These are phyloP conservation scores for Lactifluus hygrophoroides DNA, from an alignment of 768 basidiomycete species.

Conservation along the genomic window DNA sequence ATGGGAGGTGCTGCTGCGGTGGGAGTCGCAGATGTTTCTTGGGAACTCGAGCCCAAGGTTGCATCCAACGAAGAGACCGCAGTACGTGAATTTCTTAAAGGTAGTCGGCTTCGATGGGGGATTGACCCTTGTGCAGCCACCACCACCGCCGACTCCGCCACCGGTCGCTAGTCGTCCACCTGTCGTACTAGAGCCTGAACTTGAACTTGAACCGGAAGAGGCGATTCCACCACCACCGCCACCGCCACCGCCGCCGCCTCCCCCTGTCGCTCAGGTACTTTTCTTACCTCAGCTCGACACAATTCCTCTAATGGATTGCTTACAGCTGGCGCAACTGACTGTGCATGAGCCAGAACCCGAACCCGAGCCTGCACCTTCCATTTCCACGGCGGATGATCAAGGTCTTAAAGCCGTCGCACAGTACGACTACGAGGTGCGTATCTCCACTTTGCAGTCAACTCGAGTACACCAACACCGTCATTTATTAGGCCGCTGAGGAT, in stretches of 20 bases:
- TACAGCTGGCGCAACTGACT: constrained; percentile 13
- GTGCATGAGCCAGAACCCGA: constrained; percentile 24
- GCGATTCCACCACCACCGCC: constrained; percentile 30
- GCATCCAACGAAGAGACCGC: constrained; percentile 1
- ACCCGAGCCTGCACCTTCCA: constrained; percentile 31
- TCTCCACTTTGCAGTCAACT: neutral
- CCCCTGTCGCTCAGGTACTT: constrained; percentile 24
- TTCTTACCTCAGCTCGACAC: constrained; percentile 2
- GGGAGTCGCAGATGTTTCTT: neutral
- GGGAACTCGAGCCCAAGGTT: constrained; percentile 9
- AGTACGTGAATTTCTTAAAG: neutral
- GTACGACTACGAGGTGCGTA: constrained; percentile 67
- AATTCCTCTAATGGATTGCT: neutral
- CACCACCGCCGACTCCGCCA: constrained; percentile 27
- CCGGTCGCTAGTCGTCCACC: constrained; percentile 18
- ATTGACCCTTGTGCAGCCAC: constrained; percentile 24
- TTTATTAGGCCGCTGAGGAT: constrained; percentile 60
- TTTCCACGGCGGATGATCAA: constrained; percentile 26
- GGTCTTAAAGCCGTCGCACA: constrained; percentile 68
- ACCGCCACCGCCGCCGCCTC: constrained; percentile 38
- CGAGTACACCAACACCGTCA: neutral
- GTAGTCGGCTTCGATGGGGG: neutral
- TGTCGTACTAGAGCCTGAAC: constrained; percentile 26
- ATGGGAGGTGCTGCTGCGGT: constrained; percentile 18
- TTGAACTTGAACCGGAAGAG: constrained; percentile 29